These are phyloP conservation scores for Viridothelium virens DNA, from an alignment of 495 filamentous ascomycete genomes.

Conservation along the genomic window DNA sequence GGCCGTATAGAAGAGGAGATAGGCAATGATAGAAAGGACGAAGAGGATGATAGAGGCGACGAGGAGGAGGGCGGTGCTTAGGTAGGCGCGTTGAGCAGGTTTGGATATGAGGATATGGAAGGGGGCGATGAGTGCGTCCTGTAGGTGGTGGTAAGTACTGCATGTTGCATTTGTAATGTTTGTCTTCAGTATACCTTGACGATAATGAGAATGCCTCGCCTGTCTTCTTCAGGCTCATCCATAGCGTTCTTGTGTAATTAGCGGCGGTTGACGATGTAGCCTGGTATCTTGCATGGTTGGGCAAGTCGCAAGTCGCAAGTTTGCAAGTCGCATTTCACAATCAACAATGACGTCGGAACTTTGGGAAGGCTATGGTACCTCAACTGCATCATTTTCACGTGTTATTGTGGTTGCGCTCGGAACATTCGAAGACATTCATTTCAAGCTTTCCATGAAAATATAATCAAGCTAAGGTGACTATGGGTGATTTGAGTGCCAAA, in stretches of 20 bases:
- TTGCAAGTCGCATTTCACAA: too few species aligned
- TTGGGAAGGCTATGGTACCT: background rate
- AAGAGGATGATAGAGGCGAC: slow-evolving; percentile 51
- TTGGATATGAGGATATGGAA: slow-evolving; percentile 54
- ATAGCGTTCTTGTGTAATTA: background rate
- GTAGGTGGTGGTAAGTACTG: background rate
- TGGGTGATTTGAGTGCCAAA: too few species aligned
- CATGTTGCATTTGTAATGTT: too few species aligned
- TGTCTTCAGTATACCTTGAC: background rate
- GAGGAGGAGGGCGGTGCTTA: slow-evolving; percentile 59
- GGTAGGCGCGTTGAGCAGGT: slow-evolving; percentile 60
- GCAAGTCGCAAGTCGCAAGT: background rate
- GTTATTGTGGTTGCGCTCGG: background rate
- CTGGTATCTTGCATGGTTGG: background rate
- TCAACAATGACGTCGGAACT: background rate
- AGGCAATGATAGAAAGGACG: slow-evolving; percentile 56
- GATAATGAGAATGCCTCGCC: background rate
- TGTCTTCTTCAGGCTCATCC: slow-evolving; percentile 1
- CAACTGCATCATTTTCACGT: background rate
- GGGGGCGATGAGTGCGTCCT: slow-evolving; percentile 38
- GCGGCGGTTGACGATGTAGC: background rate
- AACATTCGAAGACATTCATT: background rate
- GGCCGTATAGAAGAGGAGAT: slow-evolving; percentile 69
- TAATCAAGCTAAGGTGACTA: too few species aligned
- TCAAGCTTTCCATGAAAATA: too few species aligned